Conservation (phyloP, 1,139 yeast genomes). For the Hyphopichia buzzinii region DNA sequence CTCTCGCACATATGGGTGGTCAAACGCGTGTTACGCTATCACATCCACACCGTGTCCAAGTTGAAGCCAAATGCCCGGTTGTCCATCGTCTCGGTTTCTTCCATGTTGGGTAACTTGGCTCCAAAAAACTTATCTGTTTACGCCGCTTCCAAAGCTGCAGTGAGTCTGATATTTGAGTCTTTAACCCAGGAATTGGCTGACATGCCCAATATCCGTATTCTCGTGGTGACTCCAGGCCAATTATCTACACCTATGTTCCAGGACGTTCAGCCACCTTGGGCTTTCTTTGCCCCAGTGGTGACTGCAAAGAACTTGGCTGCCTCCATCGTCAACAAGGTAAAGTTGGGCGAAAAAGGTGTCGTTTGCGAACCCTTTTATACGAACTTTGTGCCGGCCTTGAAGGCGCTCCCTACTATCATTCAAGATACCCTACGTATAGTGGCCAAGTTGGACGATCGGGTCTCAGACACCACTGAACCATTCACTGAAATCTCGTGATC, state of each 20-base stretch:
- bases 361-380: conserved; percentile 61
- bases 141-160: conserved; percentile 65
- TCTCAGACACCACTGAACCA: background rate
- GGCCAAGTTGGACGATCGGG: conserved; percentile 51
- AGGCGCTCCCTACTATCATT: conserved; percentile 50
- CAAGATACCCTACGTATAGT: conserved; percentile 47
- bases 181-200: conserved; percentile 46
- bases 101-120: conserved; percentile 68
- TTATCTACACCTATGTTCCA: conserved; percentile 59
- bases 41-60: conserved; percentile 10
- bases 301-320: conserved; percentile 41
- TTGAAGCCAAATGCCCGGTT: conserved; percentile 23
- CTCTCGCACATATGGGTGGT: conserved; percentile 55
- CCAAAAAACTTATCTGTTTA: conserved; percentile 67
- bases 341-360: conserved; percentile 51
- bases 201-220: conserved; percentile 31
- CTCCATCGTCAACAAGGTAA: conserved; percentile 38
- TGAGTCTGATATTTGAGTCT: conserved; percentile 59
- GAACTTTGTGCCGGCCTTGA: conserved; percentile 51
- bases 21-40: conserved; percentile 37
- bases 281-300: conserved; percentile 65
- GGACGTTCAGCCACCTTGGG: conserved; percentile 57
- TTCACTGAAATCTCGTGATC: too few species aligned
- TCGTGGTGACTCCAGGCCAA: conserved; percentile 68
- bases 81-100: conserved; percentile 63